These are phyloP conservation scores for Microbotryum intermedium DNA, from an alignment of 1,284 basidiomycete genomes.

Conservation along the genomic window DNA sequence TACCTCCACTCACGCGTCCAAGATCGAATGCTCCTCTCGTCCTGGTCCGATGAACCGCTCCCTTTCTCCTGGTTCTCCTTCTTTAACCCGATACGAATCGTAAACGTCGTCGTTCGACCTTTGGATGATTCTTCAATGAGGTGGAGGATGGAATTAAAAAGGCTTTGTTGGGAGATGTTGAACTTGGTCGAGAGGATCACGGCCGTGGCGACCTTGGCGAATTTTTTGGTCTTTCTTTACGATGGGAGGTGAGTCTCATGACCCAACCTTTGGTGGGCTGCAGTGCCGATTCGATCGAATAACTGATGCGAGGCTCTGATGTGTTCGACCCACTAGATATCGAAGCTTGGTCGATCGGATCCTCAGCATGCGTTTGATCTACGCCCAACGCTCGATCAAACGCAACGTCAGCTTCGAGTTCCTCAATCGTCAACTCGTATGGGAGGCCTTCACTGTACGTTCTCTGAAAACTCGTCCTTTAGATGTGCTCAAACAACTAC, in stretches of 20 bases:
- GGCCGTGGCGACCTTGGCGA: constrained; percentile 56
- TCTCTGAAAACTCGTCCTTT: neutral
- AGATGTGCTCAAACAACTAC: neutral
- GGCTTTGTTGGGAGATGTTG: constrained; percentile 66
- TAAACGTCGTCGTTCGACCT: constrained; percentile 14
- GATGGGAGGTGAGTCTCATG: constrained; percentile 67
- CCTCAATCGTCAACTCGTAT: constrained; percentile 98
- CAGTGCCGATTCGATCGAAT: neutral
- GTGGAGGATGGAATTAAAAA: constrained; percentile 35
- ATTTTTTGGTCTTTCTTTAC: constrained; percentile 76
- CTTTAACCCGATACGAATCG: constrained; percentile 29
- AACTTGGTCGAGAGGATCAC: constrained; percentile 56
- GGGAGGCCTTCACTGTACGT: constrained; percentile 79
- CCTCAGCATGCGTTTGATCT: constrained; percentile 67
- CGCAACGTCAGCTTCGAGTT: constrained; percentile 95
- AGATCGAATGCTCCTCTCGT: constrained; percentile 30
- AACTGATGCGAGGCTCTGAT: neutral
- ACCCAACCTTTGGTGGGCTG: neutral
- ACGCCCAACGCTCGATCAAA: constrained; percentile 60
- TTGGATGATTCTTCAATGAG: constrained; percentile 31
- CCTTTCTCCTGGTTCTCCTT: constrained; percentile 22
- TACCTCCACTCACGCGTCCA: constrained; percentile 27
- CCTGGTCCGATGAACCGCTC: constrained; percentile 32
- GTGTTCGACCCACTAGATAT: constrained; percentile 50
- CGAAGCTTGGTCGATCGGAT: constrained; percentile 76